phyloP scores from a whole-genome alignment of 2,329 filamentous ascomycete species.

The Alternaria metachromatica region DNA sequence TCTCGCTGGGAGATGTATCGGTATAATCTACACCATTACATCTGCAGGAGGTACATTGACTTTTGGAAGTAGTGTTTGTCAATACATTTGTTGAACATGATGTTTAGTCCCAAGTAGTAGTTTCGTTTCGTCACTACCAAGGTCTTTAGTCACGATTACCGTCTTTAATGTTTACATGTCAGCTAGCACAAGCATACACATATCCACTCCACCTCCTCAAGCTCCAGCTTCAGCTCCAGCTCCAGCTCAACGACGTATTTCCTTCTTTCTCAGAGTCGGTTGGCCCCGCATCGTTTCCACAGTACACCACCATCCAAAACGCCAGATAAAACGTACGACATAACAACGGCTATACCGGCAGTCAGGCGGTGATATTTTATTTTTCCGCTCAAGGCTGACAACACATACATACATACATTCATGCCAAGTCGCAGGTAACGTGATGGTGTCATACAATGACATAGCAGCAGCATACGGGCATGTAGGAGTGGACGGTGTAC shows the following conservation, averaged over 20 bases:
- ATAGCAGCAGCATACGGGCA: too few relatives aligned
- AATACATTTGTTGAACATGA: not conserved
- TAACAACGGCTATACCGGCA: not conserved
- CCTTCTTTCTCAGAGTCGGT: not conserved
- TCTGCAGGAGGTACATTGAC: not conserved
- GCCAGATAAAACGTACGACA: not conserved
- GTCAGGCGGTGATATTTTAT: not conserved
- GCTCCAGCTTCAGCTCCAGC: not conserved
- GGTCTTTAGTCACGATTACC: not conserved
- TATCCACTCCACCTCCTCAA: not conserved
- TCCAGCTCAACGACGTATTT: not conserved
- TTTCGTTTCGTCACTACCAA: not conserved
- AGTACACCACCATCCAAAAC: not conserved
- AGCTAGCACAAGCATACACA: not conserved
- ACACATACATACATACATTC: not conserved
- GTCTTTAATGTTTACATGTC: not conserved
- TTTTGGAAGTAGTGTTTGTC: not conserved
- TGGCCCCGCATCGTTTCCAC: not conserved
- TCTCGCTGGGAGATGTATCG: not conserved
- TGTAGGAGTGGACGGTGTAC: too few relatives aligned
- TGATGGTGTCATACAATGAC: not conserved
- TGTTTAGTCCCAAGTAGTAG: not conserved
- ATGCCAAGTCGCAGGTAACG: not conserved
- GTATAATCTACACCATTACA: not conserved
- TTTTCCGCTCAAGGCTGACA: not conserved